A percentile compares a stretch with the other conserved stretches of the same genome.
phyloP scores from a whole-genome alignment of 768 basidiomycete genomes.

The Mycena albidolilacea region DNA sequence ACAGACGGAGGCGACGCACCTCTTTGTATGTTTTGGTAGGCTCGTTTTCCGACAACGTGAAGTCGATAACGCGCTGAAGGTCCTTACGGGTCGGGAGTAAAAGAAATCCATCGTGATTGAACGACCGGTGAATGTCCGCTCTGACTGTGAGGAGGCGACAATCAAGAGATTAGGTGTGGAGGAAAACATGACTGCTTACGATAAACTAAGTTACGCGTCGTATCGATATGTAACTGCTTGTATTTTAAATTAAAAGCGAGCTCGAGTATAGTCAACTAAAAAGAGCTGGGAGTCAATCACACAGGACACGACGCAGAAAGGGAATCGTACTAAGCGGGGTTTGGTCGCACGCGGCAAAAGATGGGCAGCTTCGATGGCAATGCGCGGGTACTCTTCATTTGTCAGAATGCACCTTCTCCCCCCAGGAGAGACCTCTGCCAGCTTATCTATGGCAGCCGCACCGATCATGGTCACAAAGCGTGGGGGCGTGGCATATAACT shows the following conservation, averaged over 20 bases:
- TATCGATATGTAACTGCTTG: conserved; percentile 11
- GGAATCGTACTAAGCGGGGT: background rate
- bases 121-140: conserved; percentile 20
- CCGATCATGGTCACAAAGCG: conserved; percentile 13
- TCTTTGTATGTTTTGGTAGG: conserved; percentile 14
- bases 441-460: background rate
- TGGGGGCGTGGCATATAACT: conserved; percentile 1
- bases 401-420: conserved; percentile 12
- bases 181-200: background rate
- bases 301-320: background rate
- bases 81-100: background rate
- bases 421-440: conserved; percentile 2
- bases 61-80: background rate
- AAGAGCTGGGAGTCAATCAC: conserved; percentile 1
- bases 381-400: conserved; percentile 2
- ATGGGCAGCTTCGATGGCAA: conserved; percentile 10
- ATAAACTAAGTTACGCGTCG: conserved; percentile 15
- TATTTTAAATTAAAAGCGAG: conserved; percentile 13
- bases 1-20: conserved; percentile 4
- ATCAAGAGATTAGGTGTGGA: conserved; percentile 2
- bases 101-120: conserved; percentile 4
- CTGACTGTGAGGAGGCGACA: conserved; percentile 1
- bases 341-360: conserved; percentile 17
- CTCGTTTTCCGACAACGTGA: conserved; percentile 8
- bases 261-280: conserved; percentile 16